Conservation (phyloP, 1,284 basidiomycete genomes). For the Athelia sp. region DNA sequence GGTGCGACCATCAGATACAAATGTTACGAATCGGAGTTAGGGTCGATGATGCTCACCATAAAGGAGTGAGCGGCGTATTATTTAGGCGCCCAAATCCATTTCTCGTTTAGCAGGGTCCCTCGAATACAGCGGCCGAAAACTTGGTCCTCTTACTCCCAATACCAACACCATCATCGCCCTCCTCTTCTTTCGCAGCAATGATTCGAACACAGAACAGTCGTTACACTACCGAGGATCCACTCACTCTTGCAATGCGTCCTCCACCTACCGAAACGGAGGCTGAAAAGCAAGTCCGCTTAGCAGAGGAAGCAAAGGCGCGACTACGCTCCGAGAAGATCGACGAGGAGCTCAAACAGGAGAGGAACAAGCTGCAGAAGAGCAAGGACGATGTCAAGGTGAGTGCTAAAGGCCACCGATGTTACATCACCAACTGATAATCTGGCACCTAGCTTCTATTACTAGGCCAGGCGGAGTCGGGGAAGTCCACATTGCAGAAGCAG, state of each 20-base stretch:
- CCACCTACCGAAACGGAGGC: slow-evolving; percentile 59
- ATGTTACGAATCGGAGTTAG: neutral
- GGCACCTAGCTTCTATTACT: slow-evolving; percentile 60
- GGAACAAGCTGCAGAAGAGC: slow-evolving; percentile 54
- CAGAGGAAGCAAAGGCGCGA: slow-evolving; percentile 66
- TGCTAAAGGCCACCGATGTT: neutral
- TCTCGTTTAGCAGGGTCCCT: too few relatives aligned
- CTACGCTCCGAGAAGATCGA: slow-evolving; percentile 74
- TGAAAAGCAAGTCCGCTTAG: slow-evolving; percentile 54
- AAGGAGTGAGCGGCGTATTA: neutral
- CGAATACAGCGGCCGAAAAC: too few relatives aligned
- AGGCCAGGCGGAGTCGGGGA: slow-evolving; percentile 80
- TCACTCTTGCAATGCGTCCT: slow-evolving; percentile 63
- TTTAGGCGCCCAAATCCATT: neutral
- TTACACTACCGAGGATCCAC: slow-evolving; percentile 70
- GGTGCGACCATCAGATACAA: neutral
- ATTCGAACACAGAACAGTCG: slow-evolving; percentile 52
- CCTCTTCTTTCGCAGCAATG: slow-evolving; percentile 24
- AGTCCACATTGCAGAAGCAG: slow-evolving; percentile 79
- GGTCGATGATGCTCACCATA: neutral
- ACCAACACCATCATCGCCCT: slow-evolving; percentile 19
- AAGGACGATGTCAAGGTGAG: slow-evolving; percentile 72
- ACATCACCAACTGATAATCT: slow-evolving; percentile 22
- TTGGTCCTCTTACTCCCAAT: slow-evolving; percentile 10
- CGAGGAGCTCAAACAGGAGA: slow-evolving; percentile 67